Conservation (phyloP, 805 yeast genomes). For the Cephaloascus fragrans region DNA sequence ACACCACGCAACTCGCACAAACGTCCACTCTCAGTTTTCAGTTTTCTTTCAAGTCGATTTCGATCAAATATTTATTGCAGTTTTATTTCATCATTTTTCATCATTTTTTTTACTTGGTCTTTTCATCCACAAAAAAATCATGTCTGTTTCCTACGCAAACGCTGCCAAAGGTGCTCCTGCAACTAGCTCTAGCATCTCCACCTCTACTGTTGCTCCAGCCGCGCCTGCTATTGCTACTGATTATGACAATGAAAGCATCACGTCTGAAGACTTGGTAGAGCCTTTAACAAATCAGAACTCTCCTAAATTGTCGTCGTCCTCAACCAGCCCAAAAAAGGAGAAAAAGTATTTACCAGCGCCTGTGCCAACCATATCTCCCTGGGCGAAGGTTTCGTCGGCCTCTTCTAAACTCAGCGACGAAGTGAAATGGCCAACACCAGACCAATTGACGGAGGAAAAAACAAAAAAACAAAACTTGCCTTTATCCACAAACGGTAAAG, state of each 20-base stretch:
- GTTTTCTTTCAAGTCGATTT: too few relatives aligned
- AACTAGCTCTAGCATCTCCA: neutral
- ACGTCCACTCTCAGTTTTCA: too few relatives aligned
- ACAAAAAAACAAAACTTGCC: neutral
- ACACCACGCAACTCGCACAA: too few relatives aligned
- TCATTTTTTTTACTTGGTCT: too few relatives aligned
- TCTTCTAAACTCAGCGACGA: neutral
- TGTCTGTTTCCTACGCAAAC: neutral
- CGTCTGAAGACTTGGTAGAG: neutral
- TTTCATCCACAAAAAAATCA: too few relatives aligned
- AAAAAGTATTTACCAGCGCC: neutral
- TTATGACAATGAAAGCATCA: neutral
- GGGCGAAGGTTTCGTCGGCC: neutral
- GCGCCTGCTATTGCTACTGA: constrained; percentile 3
- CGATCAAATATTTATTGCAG: too few relatives aligned
- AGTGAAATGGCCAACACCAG: neutral
- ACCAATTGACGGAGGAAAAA: neutral
- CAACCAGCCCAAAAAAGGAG: neutral
- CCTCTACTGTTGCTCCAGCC: constrained; percentile 4
- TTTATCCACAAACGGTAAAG: constrained; percentile 30
- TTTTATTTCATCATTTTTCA: too few relatives aligned
- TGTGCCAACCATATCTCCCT: neutral
- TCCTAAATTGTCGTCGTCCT: neutral
- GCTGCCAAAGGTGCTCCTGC: neutral
- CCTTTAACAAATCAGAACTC: neutral